Evolutionary conservation across 2,329 filamentous ascomycete species (phyloP).

Genomic region (Fusarium illudens): DNA sequence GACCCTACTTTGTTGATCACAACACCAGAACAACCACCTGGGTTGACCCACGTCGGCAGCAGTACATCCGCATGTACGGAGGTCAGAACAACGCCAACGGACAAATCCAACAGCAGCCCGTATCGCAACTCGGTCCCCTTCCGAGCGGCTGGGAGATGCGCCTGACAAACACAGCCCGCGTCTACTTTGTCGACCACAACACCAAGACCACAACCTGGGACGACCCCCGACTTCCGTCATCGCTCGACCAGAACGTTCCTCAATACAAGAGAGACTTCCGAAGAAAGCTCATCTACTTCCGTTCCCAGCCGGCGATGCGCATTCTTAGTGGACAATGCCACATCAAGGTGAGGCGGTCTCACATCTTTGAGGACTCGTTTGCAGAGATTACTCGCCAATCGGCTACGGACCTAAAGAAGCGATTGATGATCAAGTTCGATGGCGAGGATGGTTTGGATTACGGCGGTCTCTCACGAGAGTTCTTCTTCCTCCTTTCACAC

Average conservation of each 20-base stretch:
- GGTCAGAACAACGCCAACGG: constrained; percentile 87
- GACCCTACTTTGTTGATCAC: constrained; percentile 97
- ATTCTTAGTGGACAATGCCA: constrained; percentile 97
- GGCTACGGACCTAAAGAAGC: constrained; percentile 95
- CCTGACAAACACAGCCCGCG: constrained; percentile 94
- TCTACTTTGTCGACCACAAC: constrained; percentile 99
- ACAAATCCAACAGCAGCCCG: constrained; percentile 94
- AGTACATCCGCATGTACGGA: constrained; percentile 97
- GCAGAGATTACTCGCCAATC: constrained; percentile 98
- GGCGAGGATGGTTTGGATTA: constrained; percentile 98
- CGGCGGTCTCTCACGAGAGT: constrained; percentile 95
- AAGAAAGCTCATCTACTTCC: constrained; percentile 98
- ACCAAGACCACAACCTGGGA: constrained; percentile 99
- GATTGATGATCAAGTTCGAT: constrained; percentile 99
- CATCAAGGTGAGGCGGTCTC: constrained; percentile 94
- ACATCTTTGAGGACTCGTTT: constrained; percentile 99
- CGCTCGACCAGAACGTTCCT: constrained; percentile 95
- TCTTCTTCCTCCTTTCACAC: constrained; percentile 98
- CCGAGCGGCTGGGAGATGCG: constrained; percentile 99
- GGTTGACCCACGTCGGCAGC: constrained; percentile 96
- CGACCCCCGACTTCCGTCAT: constrained; percentile 92
- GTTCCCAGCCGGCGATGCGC: constrained; percentile 93
- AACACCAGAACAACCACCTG: constrained; percentile 98
- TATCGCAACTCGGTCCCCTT: constrained; percentile 92
- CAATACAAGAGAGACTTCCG: constrained; percentile 99